These are phyloP conservation scores for Nadsonia starkeyi-henricii DNA, from an alignment of 1,139 yeast species.

Conservation along the genomic window DNA sequence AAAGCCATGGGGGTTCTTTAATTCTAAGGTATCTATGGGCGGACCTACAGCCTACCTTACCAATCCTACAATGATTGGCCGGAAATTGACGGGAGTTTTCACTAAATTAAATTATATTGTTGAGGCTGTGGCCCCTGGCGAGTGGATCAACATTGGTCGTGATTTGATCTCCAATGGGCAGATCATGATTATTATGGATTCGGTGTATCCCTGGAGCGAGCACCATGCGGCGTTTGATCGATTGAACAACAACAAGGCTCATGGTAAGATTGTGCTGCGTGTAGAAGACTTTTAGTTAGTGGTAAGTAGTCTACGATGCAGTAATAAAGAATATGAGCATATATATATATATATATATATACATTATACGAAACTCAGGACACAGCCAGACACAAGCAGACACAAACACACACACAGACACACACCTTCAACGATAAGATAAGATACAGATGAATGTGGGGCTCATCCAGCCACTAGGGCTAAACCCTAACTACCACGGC, in stretches of 20 bases:
- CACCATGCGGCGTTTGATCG: slow-evolving; percentile 36
- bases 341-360: too few relatives aligned
- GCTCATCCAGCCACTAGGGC: too few relatives aligned
- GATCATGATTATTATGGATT: slow-evolving; percentile 37
- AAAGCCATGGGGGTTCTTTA: slow-evolving; percentile 16
- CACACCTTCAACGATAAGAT: too few relatives aligned
- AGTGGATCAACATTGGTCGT: slow-evolving; percentile 19
- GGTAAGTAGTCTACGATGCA: not conserved
- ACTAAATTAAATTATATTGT: slow-evolving; percentile 22
- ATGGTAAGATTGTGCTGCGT: slow-evolving; percentile 44
- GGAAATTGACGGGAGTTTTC: slow-evolving; percentile 18
- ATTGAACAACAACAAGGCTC: slow-evolving; percentile 34
- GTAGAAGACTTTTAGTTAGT: slow-evolving; percentile 11
- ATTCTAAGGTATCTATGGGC: slow-evolving; percentile 8
- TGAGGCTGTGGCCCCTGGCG: slow-evolving; percentile 13
- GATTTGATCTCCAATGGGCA: slow-evolving; percentile 31
- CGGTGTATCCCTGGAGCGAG: slow-evolving; percentile 36
- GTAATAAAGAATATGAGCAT: too few relatives aligned
- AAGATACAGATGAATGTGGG: too few relatives aligned
- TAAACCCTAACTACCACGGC: too few relatives aligned
- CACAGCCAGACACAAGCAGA: too few relatives aligned
- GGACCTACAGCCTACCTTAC: slow-evolving; percentile 12
- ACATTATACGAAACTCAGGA: too few relatives aligned
- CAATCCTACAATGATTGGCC: slow-evolving; percentile 21
- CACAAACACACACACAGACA: too few relatives aligned